Conservation (phyloP, 2,329 filamentous ascomycete genomes). For the Botryotinia globosa region DNA sequence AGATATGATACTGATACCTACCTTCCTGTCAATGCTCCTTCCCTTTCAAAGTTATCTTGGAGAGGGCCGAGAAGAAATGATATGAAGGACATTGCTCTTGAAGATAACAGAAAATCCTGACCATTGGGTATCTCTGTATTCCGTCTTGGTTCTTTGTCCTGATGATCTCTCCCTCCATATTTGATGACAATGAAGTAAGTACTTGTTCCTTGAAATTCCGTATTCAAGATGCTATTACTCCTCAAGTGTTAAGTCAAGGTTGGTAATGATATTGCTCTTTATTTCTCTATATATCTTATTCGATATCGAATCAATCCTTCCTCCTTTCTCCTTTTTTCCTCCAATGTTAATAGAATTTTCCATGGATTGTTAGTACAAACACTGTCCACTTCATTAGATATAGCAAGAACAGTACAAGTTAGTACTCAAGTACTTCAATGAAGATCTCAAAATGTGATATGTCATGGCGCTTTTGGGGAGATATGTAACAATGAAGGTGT, state of each 20-base stretch:
- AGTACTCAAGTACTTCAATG: neutral
- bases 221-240: neutral
- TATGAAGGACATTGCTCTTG: neutral
- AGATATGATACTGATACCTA: neutral
- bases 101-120: neutral
- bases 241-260: neutral
- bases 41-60: neutral
- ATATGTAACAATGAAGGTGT: conserved; percentile 9
- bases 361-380: neutral
- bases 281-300: neutral
- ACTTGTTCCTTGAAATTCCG: neutral
- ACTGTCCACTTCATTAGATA: neutral
- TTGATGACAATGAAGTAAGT: neutral
- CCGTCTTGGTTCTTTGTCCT: neutral
- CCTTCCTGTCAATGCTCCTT: neutral
- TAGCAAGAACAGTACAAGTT: neutral
- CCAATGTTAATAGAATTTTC: neutral
- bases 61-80: neutral
- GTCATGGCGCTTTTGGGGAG: conserved; percentile 14
- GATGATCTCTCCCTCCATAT: neutral
- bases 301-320: neutral
- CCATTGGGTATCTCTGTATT: neutral
- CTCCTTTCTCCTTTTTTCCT: neutral
- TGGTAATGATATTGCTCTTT: neutral
- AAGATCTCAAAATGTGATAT: conserved; percentile 14